phyloP scores from a whole-genome alignment of 306 rosid species.

The Amphicarpaea edgeworthii region DNA sequence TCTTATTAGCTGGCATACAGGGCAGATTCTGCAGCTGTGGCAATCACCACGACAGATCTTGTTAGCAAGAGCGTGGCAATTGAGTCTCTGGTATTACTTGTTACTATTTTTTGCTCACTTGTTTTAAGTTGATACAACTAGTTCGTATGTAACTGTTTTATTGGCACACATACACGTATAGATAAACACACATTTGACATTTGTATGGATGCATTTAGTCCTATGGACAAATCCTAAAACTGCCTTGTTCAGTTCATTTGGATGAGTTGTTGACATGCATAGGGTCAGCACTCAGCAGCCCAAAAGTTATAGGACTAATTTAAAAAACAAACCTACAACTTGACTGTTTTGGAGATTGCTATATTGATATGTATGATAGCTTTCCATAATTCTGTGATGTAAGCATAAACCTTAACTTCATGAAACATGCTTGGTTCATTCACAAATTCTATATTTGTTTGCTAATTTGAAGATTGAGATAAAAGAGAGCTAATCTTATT shows the following conservation, averaged over 20 bases:
- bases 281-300: conserved; percentile 9
- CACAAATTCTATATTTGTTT: conserved; percentile 6
- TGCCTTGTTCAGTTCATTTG: conserved; percentile 27
- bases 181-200: background rate
- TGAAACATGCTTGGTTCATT: conserved; percentile 20
- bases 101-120: conserved; percentile 35
- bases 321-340: conserved; percentile 21
- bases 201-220: conserved; percentile 6
- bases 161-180: background rate
- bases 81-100: conserved; percentile 69
- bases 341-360: conserved; percentile 30
- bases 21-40: conserved; percentile 95
- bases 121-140: conserved; percentile 28
- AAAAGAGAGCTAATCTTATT: conserved; percentile 6
- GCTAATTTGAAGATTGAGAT: conserved; percentile 8
- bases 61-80: conserved; percentile 96
- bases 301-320: conserved; percentile 18
- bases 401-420: conserved; percentile 16
- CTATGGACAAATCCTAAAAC: conserved; percentile 27
- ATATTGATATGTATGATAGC: conserved; percentile 20
- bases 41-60: conserved; percentile 95
- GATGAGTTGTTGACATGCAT: conserved; percentile 28
- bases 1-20: conserved; percentile 63
- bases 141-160: conserved; percentile 2
- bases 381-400: conserved; percentile 24